Conservation (phyloP, 257 asterid genomes). For the Asclepias syriaca region DNA sequence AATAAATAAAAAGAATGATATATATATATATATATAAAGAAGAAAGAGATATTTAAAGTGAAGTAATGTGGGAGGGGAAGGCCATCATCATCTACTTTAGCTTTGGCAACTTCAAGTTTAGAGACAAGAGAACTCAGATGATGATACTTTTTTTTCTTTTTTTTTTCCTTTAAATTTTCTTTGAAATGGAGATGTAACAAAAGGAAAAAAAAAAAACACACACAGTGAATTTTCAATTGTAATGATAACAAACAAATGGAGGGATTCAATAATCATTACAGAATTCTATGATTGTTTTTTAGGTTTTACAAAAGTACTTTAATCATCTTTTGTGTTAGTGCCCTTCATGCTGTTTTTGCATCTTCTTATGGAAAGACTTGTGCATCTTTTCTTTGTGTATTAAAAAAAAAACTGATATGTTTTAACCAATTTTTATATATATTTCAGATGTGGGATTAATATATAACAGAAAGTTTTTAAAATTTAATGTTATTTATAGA, state of each 20-base stretch:
- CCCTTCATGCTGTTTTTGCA: background rate
- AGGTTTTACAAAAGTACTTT: constrained; percentile 3
- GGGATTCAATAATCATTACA: constrained; percentile 21
- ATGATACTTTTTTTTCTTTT: constrained; percentile 3
- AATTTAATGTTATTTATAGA: too few species aligned
- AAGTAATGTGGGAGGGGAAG: constrained; percentile 18
- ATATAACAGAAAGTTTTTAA: too few species aligned
- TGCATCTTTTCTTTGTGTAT: background rate
- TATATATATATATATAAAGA: too few species aligned
- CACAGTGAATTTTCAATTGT: background rate
- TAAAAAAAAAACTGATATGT: too few species aligned
- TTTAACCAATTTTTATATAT: too few species aligned
- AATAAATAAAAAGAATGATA: too few species aligned
- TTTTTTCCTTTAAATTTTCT: background rate
- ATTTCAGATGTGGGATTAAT: too few species aligned
- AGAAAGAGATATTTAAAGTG: constrained; percentile 10
- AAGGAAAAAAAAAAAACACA: background rate
- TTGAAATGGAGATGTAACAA: constrained; percentile 14
- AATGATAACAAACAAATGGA: constrained; percentile 15
- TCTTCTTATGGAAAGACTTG: background rate
- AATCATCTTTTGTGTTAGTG: background rate
- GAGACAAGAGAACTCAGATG: constrained; percentile 5
- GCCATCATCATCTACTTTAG: constrained; percentile 16
- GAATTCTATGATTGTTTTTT: constrained; percentile 2
- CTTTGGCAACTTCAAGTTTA: constrained; percentile 16